Conservation (phyloP, 345 rosid genomes). For the Populus pruinosa region DNA sequence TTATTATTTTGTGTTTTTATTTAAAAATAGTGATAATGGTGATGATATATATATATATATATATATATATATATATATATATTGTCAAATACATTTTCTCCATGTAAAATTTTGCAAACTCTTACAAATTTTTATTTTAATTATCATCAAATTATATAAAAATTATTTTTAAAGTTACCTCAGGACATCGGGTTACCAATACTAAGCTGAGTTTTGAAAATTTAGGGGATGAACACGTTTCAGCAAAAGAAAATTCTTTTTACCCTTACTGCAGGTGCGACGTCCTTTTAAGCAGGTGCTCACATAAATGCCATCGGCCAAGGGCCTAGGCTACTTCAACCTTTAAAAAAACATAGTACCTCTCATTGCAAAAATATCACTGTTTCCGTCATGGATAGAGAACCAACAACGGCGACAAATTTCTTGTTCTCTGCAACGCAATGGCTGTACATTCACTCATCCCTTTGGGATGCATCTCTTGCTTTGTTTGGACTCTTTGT, state of each 20-base stretch:
- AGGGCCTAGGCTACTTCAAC: background rate
- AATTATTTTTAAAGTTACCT: too few relatives aligned
- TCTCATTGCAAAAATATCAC: background rate
- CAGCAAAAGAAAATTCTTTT: background rate
- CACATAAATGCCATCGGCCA: background rate
- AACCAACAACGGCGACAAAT: constrained; percentile 2
- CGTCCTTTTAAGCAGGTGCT: background rate
- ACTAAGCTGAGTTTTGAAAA: background rate
- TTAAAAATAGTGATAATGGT: too few relatives aligned
- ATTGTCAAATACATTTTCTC: too few relatives aligned
- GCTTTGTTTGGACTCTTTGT: constrained; percentile 49
- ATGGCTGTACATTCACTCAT: constrained; percentile 19
- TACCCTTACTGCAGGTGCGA: background rate
- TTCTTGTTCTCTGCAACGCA: constrained; percentile 16
- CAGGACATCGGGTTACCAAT: too few relatives aligned
- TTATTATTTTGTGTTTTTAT: too few relatives aligned
- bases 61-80: too few relatives aligned
- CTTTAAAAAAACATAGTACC: background rate
- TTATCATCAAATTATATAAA: too few relatives aligned
- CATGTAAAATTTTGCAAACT: too few relatives aligned
- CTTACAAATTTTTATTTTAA: too few relatives aligned
- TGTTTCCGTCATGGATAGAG: background rate
- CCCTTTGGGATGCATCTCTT: constrained; percentile 41
- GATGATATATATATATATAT: too few relatives aligned
- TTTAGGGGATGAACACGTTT: background rate